Evolutionary conservation across 768 basidiomycete genomes (phyloP), one percentile per base, ranked within the genome.

Genomic region (Xanthoconium purpureum): DNA sequence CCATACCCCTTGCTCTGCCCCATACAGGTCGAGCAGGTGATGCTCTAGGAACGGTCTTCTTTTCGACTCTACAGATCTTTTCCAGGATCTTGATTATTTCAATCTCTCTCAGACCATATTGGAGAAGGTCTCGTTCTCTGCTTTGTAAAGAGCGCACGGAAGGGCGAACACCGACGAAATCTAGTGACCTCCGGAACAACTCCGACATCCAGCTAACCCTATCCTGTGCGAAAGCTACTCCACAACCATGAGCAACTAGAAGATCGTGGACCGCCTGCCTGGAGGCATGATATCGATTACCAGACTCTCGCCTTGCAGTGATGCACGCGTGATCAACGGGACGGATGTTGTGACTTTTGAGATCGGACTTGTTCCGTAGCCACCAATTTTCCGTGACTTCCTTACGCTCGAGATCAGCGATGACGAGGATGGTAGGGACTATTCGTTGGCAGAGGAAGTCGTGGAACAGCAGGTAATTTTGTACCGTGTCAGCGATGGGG

Each of bases 271-370:
- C 59, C 30, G 29, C 50, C 56, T 54, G 40, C 44, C 64, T 55
- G 35, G 68, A 69, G 35, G 50, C 44, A 28, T 37, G 28, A 46
- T 69, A 71, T 30, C 58, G 61, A 12, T 70, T 59, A 14, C 58
- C 50, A 43, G 68, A 60, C 18, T 57, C 50, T 47, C 54, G 66
- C 35, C 45, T 72, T 47, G 75, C 60, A 12, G 77, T 73, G 10
- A 68, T 63, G 57, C 73, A 74, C 28, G 68, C 71, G 18, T 72
- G 69, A 37, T 57, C 68, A 39, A 59, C 35, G 13, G 50, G 51
- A n/a, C 32, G 37, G 18, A 74, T 66, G 14, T 56, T 57, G 32
- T 47, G 58, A 3, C 45, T 42, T 11, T 38, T 15, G 50, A 74
- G 60, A n/a, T 62, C 58, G n/a, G 32, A 14, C 12, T 56, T 15